Conservation (phyloP, 2,329 filamentous ascomycete genomes). For the Penicillium hordei region DNA sequence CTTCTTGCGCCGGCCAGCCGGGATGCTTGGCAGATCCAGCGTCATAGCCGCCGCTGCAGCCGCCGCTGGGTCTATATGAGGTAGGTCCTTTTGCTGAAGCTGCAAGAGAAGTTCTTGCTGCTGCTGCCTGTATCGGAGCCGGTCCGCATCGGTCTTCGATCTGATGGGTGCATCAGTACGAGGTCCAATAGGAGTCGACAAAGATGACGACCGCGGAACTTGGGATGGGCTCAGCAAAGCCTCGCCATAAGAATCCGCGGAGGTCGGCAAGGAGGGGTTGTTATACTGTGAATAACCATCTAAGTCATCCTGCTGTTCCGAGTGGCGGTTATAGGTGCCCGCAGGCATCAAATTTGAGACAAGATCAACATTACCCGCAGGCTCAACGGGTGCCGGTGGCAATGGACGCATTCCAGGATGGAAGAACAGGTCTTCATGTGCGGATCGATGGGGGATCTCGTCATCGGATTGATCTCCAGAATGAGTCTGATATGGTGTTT, state of each 20-base stretch:
- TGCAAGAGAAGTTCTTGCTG: slow-evolving; percentile 56
- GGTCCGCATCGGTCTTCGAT: slow-evolving; percentile 90
- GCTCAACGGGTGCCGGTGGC: slow-evolving; percentile 62
- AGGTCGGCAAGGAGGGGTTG: slow-evolving; percentile 37
- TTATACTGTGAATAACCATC: slow-evolving; percentile 39
- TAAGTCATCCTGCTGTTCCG: slow-evolving; percentile 45
- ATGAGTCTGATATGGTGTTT: slow-evolving; percentile 60
- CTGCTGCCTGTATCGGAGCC: slow-evolving; percentile 54
- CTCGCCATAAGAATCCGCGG: slow-evolving; percentile 55
- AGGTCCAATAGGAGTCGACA: slow-evolving; percentile 77
- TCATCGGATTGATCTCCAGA: slow-evolving; percentile 56
- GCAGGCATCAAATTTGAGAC: slow-evolving; percentile 53
- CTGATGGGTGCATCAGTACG: slow-evolving; percentile 77
- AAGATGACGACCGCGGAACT: slow-evolving; percentile 73
- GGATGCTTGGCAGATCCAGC: slow-evolving; percentile 81
- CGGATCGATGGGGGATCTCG: slow-evolving; percentile 67
- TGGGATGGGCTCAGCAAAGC: slow-evolving; percentile 46
- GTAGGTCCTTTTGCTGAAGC: slow-evolving; percentile 44
- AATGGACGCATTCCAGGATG: slow-evolving; percentile 75
- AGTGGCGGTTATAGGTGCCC: slow-evolving; percentile 58
- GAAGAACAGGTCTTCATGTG: slow-evolving; percentile 89
- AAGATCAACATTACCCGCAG: slow-evolving; percentile 47
- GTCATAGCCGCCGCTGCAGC: slow-evolving; percentile 51
- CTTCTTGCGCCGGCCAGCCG: slow-evolving; percentile 73
- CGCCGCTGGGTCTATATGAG: slow-evolving; percentile 53